A percentile compares a stretch with the other conserved stretches of the same genome.
phyloP scores from a whole-genome alignment of 2,329 filamentous ascomycete species.

The Penicillium olsonii region DNA sequence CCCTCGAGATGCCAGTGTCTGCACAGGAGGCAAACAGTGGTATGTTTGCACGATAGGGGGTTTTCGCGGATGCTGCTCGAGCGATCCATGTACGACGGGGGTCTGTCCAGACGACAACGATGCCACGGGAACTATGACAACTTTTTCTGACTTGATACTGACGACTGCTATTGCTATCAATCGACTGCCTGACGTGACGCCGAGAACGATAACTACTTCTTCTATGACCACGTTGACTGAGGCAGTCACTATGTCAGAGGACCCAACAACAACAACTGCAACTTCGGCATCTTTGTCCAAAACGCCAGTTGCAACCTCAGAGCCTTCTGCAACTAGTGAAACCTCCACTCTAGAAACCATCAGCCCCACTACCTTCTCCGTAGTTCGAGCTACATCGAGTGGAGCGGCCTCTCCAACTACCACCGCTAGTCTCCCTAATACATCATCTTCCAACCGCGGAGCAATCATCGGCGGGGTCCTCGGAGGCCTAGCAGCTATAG shows the following conservation, averaged over 20 bases:
- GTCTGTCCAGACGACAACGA: slow-evolving; percentile 27
- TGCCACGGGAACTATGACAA: neutral
- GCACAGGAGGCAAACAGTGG: slow-evolving; percentile 22
- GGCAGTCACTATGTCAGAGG: slow-evolving; percentile 1
- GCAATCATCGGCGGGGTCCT: slow-evolving; percentile 28
- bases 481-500: slow-evolving; percentile 15
- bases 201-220: slow-evolving; percentile 5
- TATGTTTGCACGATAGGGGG: slow-evolving; percentile 29
- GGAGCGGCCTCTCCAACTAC: neutral
- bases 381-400: neutral
- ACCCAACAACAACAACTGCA: neutral
- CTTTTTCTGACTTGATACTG: neutral
- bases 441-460: slow-evolving; percentile 6
- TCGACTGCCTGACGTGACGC: neutral
- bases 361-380: neutral
- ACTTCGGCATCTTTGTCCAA: neutral
- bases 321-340: neutral
- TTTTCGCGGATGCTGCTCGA: slow-evolving; percentile 36
- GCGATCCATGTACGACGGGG: slow-evolving; percentile 32
- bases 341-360: neutral
- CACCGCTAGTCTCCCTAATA: neutral
- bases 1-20: slow-evolving; percentile 14
- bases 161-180: neutral
- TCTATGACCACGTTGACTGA: slow-evolving; percentile 5
- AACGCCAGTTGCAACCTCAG: neutral